Base-by-base conservation (phyloP, 192 early-diverging fungal genomes). In the Polychytrium aggregatum region DNA sequence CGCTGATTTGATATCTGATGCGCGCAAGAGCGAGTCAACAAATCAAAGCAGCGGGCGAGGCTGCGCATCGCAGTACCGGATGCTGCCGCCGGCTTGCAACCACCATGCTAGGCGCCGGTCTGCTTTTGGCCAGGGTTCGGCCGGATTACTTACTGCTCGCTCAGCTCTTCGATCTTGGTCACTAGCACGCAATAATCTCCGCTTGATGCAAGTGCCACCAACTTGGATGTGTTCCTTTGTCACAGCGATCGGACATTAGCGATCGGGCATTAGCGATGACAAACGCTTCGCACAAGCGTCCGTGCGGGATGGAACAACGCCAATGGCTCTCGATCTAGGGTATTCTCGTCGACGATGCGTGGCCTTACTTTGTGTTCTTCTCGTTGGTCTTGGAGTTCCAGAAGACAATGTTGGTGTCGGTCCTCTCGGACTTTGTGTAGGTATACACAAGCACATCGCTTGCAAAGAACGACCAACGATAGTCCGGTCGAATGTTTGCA, bases 311-410 rank as follows among this genome's bases (percentile, higher is more conserved):
- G n/a, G n/a, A n/a, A n/a, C n/a, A n/a, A n/a, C n/a, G n/a, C n/a
- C n/a, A n/a, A n/a, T n/a, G n/a, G n/a, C n/a, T n/a, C n/a, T n/a
- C n/a, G n/a, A n/a, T n/a, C n/a, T n/a, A n/a, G n/a, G n/a, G n/a
- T n/a, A n/a, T n/a, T n/a, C n/a, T n/a, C n/a, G n/a, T n/a, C 14
- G 13, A 33, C 26, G 31, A 29, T 16, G 27, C 9, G 20, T 31
- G 13, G 16, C 20, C 58, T 17, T 44, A 74, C 70, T 76, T 76
- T n/a, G 55, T 57, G 50, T 60, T 55, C 53, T 58, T 52, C 40
- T 73, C 73, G 42, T 67, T 67, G 9, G 73, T 77, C 30, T 64
- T 65, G 6, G 65, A 65, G 40, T 79, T 79, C 77, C 77, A 79
- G 47, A 71, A 78, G 10, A 65, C 55, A 10, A 74, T 24, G 9